Evolutionary conservation across 106 monocot species (phyloP).

Genomic region (Phalaenopsis aphrodite): DNA sequence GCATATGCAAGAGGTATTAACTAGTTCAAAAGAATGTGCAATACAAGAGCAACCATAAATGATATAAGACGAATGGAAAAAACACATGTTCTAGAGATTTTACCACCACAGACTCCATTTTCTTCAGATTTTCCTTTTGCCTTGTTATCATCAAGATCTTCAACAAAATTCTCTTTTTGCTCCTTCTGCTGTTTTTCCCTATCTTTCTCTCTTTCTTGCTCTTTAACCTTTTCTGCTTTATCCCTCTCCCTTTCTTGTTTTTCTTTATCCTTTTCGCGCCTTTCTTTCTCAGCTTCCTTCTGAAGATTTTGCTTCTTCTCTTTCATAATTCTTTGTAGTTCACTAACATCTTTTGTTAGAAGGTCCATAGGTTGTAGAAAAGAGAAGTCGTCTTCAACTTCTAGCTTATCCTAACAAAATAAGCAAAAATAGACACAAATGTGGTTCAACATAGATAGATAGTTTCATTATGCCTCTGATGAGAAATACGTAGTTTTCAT

Average conservation of each 20-base stretch:
- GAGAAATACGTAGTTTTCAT: not conserved
- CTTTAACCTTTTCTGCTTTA: conserved; percentile 42
- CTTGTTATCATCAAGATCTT: conserved; percentile 41
- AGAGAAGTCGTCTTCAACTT: conserved; percentile 67
- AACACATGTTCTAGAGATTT: conserved; percentile 1
- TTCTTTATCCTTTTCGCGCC: conserved; percentile 40
- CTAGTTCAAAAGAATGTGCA: not conserved
- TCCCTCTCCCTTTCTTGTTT: conserved; percentile 30
- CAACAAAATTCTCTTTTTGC: conserved; percentile 31
- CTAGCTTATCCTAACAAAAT: conserved; percentile 43
- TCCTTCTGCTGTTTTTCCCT: conserved; percentile 50
- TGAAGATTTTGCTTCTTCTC: conserved; percentile 59
- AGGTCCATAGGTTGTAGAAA: conserved; percentile 91
- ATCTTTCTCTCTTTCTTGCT: conserved; percentile 49
- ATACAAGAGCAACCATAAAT: not conserved
- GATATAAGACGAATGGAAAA: not conserved
- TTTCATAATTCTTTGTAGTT: conserved; percentile 70
- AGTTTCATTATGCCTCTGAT: not conserved
- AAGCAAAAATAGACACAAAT: conserved; percentile 12
- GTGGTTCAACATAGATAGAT: not conserved
- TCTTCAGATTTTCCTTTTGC: conserved; percentile 38
- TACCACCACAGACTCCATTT: conserved; percentile 46
- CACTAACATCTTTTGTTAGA: conserved; percentile 76
- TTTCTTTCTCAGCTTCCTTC: conserved; percentile 52
- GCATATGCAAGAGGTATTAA: not conserved